A percentile compares a stretch with the other conserved stretches of the same genome.
Conservation (phyloP, 192 early-diverging fungal species). For the Oehlia diaphana region DNA sequence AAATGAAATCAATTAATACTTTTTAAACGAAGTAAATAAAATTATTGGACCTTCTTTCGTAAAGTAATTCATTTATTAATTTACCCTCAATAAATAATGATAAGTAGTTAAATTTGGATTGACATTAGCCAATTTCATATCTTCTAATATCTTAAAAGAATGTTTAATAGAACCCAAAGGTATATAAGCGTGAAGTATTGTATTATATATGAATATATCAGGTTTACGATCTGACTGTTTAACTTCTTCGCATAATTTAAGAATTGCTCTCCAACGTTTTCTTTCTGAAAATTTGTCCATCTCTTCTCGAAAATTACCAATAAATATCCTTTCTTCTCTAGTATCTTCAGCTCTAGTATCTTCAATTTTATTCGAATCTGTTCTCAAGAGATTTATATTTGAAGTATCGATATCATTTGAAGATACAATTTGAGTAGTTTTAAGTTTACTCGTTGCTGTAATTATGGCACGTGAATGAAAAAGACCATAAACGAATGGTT, state of each 20-base stretch:
- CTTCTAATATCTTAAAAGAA: constrained; percentile 4
- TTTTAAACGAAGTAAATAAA: background rate
- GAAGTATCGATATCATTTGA: background rate
- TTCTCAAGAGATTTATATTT: background rate
- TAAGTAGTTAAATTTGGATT: background rate
- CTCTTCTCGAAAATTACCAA: background rate
- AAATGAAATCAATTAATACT: background rate
- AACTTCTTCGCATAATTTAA: background rate
- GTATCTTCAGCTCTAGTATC: background rate
- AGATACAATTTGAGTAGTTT: background rate
- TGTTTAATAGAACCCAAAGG: background rate
- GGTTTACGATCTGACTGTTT: background rate
- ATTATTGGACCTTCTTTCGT: background rate
- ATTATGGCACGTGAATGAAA: background rate
- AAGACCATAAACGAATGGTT: background rate
- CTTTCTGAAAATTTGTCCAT: background rate
- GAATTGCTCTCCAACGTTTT: background rate
- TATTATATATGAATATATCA: background rate
- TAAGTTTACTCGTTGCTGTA: background rate
- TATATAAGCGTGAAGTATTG: background rate
- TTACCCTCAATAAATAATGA: constrained; percentile 7
- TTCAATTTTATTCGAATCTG: background rate
- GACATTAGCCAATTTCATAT: background rate
- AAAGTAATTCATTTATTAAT: background rate
- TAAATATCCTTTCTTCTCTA: background rate